Conservation (phyloP, 371 early-diverging fungal species). For the Rhizopus arrhizus region DNA sequence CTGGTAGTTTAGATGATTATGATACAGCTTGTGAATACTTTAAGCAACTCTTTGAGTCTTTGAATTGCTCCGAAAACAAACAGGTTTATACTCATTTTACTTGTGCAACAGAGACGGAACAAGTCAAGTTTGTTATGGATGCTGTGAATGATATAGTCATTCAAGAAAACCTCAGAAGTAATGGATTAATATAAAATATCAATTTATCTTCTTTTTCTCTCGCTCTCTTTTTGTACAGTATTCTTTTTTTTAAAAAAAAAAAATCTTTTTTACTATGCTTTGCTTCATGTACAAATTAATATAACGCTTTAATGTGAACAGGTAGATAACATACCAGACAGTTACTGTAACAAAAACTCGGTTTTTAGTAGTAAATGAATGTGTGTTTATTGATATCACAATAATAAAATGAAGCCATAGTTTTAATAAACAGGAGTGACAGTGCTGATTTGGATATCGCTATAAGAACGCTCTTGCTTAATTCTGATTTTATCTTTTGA, state of each 20-base stretch:
- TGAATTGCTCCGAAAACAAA: conserved; percentile 24
- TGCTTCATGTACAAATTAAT: no score
- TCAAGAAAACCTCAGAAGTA: conserved; percentile 53
- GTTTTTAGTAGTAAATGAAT: no score
- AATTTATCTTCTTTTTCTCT: no score
- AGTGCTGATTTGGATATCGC: conserved; percentile 72
- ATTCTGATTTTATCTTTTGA: conserved; percentile 86
- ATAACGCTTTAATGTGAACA: no score
- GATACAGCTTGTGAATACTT: conserved; percentile 48
- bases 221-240: no score
- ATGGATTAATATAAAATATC: conserved; percentile 52
- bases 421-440: background rate
- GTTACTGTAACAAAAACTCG: no score
- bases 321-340: no score
- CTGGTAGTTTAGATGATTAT: conserved; percentile 45
- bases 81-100: conserved; percentile 46
- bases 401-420: no score
- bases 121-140: conserved; percentile 67
- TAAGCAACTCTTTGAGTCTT: conserved; percentile 24
- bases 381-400: no score
- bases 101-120: conserved; percentile 65
- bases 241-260: no score
- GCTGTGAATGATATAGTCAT: conserved; percentile 73
- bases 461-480: conserved; percentile 79
- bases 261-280: no score